Conservation (phyloP, 2,329 filamentous ascomycete species). For the Helotiales sp. region DNA sequence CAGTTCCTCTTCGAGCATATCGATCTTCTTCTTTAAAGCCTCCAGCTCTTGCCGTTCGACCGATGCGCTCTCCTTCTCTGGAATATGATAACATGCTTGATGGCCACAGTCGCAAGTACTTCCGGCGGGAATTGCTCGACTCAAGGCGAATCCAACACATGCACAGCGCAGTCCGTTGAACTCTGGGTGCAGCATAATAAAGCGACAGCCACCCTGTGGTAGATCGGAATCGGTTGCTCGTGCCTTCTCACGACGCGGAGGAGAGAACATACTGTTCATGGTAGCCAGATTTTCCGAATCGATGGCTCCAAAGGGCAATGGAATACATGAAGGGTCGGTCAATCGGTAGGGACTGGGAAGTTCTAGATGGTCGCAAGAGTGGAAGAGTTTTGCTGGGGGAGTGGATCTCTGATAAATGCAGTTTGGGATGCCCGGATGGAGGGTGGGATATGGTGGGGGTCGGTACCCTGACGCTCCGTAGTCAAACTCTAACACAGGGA, state of each 20-base stretch:
- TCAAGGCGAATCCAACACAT: constrained; percentile 62
- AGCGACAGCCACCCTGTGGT: constrained; percentile 63
- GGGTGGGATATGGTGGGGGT: constrained; percentile 18
- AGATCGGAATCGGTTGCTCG: constrained; percentile 51
- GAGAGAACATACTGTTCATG: constrained; percentile 37
- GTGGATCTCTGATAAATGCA: constrained; percentile 25
- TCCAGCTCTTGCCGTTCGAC: constrained; percentile 54
- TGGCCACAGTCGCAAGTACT: constrained; percentile 64
- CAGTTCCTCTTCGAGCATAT: constrained; percentile 52
- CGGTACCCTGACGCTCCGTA: constrained; percentile 6
- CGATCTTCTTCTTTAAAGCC: constrained; percentile 53
- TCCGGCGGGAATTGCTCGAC: constrained; percentile 56
- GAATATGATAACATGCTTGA: constrained; percentile 62
- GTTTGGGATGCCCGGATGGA: constrained; percentile 12
- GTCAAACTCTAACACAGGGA: constrained; percentile 11
- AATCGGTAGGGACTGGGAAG: constrained; percentile 24
- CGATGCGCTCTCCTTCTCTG: constrained; percentile 50
- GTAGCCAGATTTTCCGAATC: constrained; percentile 29
- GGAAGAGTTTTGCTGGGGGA: constrained; percentile 16
- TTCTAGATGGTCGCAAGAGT: constrained; percentile 8
- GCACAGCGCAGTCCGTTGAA: constrained; percentile 63
- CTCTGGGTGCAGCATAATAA: constrained; percentile 61
- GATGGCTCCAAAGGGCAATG: constrained; percentile 34
- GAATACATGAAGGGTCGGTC: constrained; percentile 33
- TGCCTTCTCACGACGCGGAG: constrained; percentile 40